These are phyloP conservation scores for Linderniella brevidens DNA, from an alignment of 257 asterid genomes.

Conservation along the genomic window DNA sequence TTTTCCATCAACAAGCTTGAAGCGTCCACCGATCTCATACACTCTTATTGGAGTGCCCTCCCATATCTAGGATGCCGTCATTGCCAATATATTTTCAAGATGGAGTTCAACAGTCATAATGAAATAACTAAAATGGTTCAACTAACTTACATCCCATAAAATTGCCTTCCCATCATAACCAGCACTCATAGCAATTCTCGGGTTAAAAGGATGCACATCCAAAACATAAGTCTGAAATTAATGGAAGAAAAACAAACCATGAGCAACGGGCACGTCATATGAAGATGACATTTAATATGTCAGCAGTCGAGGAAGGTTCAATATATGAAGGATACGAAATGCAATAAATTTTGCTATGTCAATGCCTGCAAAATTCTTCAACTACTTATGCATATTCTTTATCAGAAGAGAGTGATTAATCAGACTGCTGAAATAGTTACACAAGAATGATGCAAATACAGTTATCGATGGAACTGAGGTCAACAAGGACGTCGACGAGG, in stretches of 20 bases:
- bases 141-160: slow-evolving; percentile 86
- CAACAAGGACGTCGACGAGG: slow-evolving; percentile 11
- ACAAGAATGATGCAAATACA: too few relatives aligned
- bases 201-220: slow-evolving; percentile 98
- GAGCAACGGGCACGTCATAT: slow-evolving; percentile 1
- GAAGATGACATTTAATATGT: background rate
- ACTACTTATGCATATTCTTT: too few relatives aligned
- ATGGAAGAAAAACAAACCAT: slow-evolving; percentile 11
- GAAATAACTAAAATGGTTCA: slow-evolving; percentile 8
- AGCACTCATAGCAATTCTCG: slow-evolving; percentile 98
- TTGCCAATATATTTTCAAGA: slow-evolving; percentile 10
- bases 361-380: too few relatives aligned
- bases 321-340: too few relatives aligned
- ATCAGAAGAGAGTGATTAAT: too few relatives aligned
- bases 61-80: slow-evolving; percentile 53
- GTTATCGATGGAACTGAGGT: too few relatives aligned
- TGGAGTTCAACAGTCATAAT: slow-evolving; percentile 7
- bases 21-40: slow-evolving; percentile 77
- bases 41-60: slow-evolving; percentile 79
- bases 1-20: slow-evolving; percentile 91
- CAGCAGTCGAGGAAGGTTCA: too few relatives aligned
- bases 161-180: slow-evolving; percentile 98
- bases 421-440: too few relatives aligned
- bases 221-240: slow-evolving; percentile 67
- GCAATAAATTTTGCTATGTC: too few relatives aligned